These are phyloP conservation scores for Fusarium algeriense DNA, from an alignment of 2,329 filamentous ascomycete genomes.

Conservation along the genomic window DNA sequence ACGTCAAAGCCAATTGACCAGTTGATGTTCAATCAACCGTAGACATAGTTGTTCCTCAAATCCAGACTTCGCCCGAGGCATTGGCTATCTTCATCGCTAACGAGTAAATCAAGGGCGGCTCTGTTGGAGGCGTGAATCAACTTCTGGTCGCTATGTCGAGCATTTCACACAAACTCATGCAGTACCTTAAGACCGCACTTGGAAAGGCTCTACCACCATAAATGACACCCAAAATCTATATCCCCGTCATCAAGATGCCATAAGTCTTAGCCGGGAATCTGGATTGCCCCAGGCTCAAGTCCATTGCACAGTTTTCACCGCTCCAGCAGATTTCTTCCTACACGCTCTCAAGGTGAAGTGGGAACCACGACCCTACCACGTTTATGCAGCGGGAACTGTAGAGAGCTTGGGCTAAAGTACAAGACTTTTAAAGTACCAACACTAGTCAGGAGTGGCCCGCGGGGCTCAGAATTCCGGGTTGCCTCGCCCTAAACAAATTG, in stretches of 20 bases:
- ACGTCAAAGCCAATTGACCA: slow-evolving; percentile 57
- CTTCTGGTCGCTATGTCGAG: slow-evolving; percentile 34
- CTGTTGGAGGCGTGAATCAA: too few relatives aligned
- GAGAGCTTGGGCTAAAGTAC: slow-evolving; percentile 20
- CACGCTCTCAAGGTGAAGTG: slow-evolving; percentile 25
- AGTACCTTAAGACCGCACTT: slow-evolving; percentile 29
- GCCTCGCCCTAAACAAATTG: too few relatives aligned
- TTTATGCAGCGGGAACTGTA: slow-evolving; percentile 53
- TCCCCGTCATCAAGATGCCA: slow-evolving; percentile 57
- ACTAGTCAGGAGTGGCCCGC: slow-evolving; percentile 21
- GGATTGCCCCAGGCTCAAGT: slow-evolving; percentile 56
- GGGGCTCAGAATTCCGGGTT: too few relatives aligned
- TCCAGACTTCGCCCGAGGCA: slow-evolving; percentile 29
- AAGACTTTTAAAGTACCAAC: background rate
- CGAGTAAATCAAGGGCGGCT: background rate
- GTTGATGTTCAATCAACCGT: slow-evolving; percentile 57
- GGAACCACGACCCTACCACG: slow-evolving; percentile 51
- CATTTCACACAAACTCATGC: background rate
- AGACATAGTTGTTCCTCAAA: slow-evolving; percentile 59
- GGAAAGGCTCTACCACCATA: slow-evolving; percentile 44
- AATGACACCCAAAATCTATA: slow-evolving; percentile 59
- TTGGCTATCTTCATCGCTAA: slow-evolving; percentile 35
- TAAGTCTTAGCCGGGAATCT: slow-evolving; percentile 58
- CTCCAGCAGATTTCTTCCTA: slow-evolving; percentile 20
- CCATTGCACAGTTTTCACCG: slow-evolving; percentile 18